Percentiles rank a stretch among this genome's conserved stretches.
These are phyloP conservation scores for Nicotiana undulata DNA, from an alignment of 257 asterid genomes.

Conservation along the genomic window DNA sequence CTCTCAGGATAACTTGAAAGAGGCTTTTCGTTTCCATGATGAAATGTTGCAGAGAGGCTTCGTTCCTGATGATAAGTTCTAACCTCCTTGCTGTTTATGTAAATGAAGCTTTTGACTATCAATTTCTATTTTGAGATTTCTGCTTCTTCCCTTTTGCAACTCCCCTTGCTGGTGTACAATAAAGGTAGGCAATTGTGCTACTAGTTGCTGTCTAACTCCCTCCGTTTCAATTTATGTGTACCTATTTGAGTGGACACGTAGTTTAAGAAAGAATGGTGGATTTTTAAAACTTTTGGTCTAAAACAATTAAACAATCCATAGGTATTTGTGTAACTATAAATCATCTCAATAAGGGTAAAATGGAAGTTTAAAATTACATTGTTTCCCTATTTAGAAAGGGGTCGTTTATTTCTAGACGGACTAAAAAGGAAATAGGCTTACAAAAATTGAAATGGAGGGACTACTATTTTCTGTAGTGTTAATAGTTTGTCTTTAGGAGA, in stretches of 20 bases:
- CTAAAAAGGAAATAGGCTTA: no score
- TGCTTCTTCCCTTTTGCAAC: not conserved
- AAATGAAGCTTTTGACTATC: not conserved
- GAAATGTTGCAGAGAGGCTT: conserved; percentile 70
- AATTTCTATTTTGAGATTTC: not conserved
- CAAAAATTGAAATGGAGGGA: no score
- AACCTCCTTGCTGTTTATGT: conserved; percentile 12
- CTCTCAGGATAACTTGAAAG: conserved; percentile 50
- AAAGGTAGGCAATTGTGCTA: not conserved
- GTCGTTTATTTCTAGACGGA: no score
- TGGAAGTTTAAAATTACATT: no score
- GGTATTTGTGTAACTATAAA: no score
- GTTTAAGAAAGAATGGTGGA: no score
- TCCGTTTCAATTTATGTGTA: no score
- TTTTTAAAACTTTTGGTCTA: no score
- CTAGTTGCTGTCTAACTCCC: not conserved
- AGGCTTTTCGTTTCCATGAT: conserved; percentile 63
- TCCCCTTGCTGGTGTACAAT: not conserved
- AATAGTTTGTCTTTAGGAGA: not conserved
- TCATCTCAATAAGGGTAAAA: no score
- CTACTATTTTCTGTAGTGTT: not conserved
- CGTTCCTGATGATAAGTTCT: conserved; percentile 69
- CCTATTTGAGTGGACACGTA: no score
- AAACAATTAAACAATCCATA: no score
- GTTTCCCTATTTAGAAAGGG: no score